phyloP scores from a whole-genome alignment of 805 yeast species.

The Hanseniaspora vineae region DNA sequence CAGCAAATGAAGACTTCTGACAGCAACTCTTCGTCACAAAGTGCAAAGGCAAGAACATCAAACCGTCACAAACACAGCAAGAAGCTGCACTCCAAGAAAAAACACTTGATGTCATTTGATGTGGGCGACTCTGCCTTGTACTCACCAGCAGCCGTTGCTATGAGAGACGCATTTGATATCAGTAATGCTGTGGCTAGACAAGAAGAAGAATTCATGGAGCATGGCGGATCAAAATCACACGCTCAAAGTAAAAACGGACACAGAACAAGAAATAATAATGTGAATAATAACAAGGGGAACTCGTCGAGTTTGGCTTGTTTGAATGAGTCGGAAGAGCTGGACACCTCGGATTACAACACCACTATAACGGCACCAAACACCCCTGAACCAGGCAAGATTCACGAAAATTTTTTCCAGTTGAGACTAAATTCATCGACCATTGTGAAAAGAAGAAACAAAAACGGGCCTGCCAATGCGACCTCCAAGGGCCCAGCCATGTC shows the following conservation, averaged over 20 bases:
- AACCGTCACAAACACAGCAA: constrained; percentile 3
- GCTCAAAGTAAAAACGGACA: neutral
- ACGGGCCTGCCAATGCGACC: neutral
- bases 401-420: constrained; percentile 20
- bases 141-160: constrained; percentile 66
- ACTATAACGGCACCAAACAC: neutral
- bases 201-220: constrained; percentile 32
- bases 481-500: neutral
- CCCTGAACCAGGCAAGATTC: neutral
- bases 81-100: constrained; percentile 1
- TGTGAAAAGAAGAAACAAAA: constrained; percentile 27
- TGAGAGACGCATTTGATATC: constrained; percentile 78
- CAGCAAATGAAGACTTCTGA: constrained; percentile 1
- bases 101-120: constrained; percentile 12
- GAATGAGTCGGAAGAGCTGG: neutral
- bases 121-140: constrained; percentile 23
- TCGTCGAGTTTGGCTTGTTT: too few relatives aligned
- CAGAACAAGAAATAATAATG: neutral
- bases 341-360: too few relatives aligned
- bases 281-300: neutral
- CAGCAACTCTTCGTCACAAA: constrained; percentile 1
- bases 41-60: constrained; percentile 5
- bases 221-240: constrained; percentile 5
- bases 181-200: constrained; percentile 76
- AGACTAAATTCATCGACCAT: constrained; percentile 28